Conservation (phyloP, 2,329 filamentous ascomycete genomes). For the Trichoderma arundinaceum region DNA sequence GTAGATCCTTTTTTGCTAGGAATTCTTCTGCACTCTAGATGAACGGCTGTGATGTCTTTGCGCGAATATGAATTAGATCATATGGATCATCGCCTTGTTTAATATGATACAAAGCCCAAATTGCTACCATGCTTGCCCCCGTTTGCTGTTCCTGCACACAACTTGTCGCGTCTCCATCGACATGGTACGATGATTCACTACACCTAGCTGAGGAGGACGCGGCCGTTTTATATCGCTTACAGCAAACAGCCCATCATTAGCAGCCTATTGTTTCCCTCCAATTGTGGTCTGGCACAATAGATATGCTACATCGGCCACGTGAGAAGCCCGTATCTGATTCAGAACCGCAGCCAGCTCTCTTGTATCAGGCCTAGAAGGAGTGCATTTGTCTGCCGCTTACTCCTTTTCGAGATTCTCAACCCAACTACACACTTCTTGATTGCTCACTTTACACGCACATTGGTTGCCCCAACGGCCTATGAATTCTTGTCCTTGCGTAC, state of each 20-base stretch:
- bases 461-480: background rate
- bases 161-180: background rate
- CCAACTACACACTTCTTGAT: background rate
- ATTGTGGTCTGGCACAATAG: constrained; percentile 12
- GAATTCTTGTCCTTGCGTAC: background rate
- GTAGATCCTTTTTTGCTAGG: background rate
- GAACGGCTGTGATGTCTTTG: background rate
- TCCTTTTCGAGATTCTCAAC: background rate
- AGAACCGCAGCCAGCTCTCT: constrained; percentile 1
- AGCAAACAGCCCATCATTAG: background rate
- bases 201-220: background rate
- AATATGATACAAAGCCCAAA: background rate
- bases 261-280: background rate
- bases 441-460: background rate
- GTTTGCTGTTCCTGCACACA: background rate
- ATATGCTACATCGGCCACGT: background rate
- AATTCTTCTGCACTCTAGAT: background rate
- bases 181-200: constrained; percentile 22
- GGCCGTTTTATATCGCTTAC: too few relatives aligned
- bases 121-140: background rate
- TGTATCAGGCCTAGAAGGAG: background rate
- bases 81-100: background rate
- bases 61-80: background rate
- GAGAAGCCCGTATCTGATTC: constrained; percentile 8
- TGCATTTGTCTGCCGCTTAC: background rate